phyloP scores from a whole-genome alignment of 805 yeast species.

The Hanseniaspora meyeri region DNA sequence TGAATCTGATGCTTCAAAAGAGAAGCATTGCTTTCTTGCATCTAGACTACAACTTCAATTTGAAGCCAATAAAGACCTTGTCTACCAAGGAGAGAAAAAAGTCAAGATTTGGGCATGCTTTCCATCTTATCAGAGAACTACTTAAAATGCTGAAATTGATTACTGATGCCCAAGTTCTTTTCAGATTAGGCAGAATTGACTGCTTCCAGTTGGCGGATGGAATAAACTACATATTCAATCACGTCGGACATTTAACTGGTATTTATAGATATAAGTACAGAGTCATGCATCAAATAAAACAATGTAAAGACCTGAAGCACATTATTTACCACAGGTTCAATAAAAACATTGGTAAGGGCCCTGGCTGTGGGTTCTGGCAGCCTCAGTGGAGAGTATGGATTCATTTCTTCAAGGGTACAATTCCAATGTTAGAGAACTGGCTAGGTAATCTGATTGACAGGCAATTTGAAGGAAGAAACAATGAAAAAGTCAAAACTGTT shows the following conservation, averaged over 20 bases:
- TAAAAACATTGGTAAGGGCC: constrained; percentile 83
- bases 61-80: constrained; percentile 90
- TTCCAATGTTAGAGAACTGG: constrained; percentile 91
- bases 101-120: constrained; percentile 92
- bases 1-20: constrained; percentile 76
- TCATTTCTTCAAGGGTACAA: constrained; percentile 76
- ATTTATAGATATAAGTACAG: constrained; percentile 92
- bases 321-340: constrained; percentile 79
- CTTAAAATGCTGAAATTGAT: constrained; percentile 68
- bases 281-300: constrained; percentile 95
- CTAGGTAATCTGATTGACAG: constrained; percentile 79
- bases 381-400: constrained; percentile 98
- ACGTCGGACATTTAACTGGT: constrained; percentile 91
- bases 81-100: constrained; percentile 94
- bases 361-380: constrained; percentile 99
- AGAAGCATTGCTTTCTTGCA: constrained; percentile 86
- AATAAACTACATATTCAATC: constrained; percentile 76
- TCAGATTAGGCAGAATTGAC: constrained; percentile 77
- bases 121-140: constrained; percentile 84
- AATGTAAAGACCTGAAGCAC: constrained; percentile 91
- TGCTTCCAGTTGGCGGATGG: constrained; percentile 94
- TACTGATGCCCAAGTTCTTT: constrained; percentile 91
- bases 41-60: constrained; percentile 85
- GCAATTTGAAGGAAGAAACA: constrained; percentile 92
- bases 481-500: constrained; percentile 83